Percentiles rank a stretch among this genome's conserved stretches.
These are phyloP conservation scores for Athelia psychrophila DNA, from an alignment of 1,284 basidiomycete species.

Conservation along the genomic window DNA sequence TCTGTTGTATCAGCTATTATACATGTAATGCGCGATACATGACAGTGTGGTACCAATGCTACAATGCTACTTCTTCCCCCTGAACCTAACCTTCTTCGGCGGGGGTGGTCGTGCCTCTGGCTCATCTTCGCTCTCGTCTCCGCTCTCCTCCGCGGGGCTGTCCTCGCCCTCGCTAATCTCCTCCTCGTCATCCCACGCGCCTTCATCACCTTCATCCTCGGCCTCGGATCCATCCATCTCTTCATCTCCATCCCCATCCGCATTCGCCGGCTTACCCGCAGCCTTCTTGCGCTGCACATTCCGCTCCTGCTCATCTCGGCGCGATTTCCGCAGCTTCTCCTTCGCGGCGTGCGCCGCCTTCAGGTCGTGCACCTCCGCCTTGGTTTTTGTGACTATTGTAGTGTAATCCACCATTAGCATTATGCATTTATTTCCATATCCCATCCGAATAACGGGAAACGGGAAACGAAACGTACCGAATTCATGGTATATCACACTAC, in stretches of 20 bases:
- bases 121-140: constrained; percentile 39
- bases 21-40: not conserved
- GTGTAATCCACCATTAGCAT: constrained; percentile 8
- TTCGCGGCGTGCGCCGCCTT: constrained; percentile 76
- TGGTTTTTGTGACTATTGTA: constrained; percentile 76
- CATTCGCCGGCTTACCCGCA: constrained; percentile 31
- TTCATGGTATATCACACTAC: constrained; percentile 88
- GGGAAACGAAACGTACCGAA: constrained; percentile 57
- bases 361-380: constrained; percentile 63
- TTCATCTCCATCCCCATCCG: constrained; percentile 35
- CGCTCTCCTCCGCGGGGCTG: constrained; percentile 38
- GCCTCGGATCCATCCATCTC: constrained; percentile 39
- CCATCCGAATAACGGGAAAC: not conserved
- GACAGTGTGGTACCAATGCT: not conserved
- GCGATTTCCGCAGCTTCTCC: constrained; percentile 69
- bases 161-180: constrained; percentile 61
- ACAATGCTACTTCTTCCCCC: constrained; percentile 12
- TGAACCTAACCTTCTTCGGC: constrained; percentile 34
- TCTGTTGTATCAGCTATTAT: no score
- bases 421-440: no score
- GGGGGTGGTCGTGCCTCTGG: constrained; percentile 31
- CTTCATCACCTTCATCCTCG: constrained; percentile 39
- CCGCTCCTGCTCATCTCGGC: constrained; percentile 83
- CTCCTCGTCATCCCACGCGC: constrained; percentile 62
- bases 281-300: constrained; percentile 84